Conservation (phyloP, 352 stramenopile species). For the Globisporangium rhizosaccharum region DNA sequence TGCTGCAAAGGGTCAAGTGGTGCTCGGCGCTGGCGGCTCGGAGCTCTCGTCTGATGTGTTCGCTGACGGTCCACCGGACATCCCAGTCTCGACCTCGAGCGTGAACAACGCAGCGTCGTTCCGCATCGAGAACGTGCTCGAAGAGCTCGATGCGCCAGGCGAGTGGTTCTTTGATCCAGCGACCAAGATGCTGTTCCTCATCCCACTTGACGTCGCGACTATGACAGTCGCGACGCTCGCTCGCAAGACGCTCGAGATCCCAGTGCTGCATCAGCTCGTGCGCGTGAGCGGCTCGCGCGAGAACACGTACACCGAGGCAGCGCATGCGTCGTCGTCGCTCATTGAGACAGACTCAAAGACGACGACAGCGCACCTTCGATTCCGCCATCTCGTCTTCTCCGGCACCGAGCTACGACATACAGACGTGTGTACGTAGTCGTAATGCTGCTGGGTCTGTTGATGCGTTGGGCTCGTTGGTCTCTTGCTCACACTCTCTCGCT, state of each 20-base stretch:
- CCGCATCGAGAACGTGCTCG: conserved; percentile 58
- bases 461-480: neutral
- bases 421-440: conserved; percentile 46
- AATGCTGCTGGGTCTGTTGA: too few relatives aligned
- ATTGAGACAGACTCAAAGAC: conserved; percentile 38
- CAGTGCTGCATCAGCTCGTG: conserved; percentile 52
- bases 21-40: conserved; percentile 40
- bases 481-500: neutral
- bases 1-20: conserved; percentile 15
- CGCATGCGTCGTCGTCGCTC: conserved; percentile 36
- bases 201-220: conserved; percentile 31
- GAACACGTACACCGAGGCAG: conserved; percentile 36
- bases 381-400: conserved; percentile 56
- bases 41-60: conserved; percentile 47
- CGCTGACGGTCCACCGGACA: conserved; percentile 15
- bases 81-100: neutral
- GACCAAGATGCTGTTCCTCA: conserved; percentile 47
- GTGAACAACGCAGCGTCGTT: conserved; percentile 18
- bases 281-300: conserved; percentile 52
- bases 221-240: conserved; percentile 19
- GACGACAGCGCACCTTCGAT: conserved; percentile 35
- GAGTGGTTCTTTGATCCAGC: conserved; percentile 65
- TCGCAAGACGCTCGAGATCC: conserved; percentile 41
- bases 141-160: conserved; percentile 54
- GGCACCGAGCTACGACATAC: conserved; percentile 54